Conservation (phyloP, 352 stramenopile species). For the Globisporangium solare region DNA sequence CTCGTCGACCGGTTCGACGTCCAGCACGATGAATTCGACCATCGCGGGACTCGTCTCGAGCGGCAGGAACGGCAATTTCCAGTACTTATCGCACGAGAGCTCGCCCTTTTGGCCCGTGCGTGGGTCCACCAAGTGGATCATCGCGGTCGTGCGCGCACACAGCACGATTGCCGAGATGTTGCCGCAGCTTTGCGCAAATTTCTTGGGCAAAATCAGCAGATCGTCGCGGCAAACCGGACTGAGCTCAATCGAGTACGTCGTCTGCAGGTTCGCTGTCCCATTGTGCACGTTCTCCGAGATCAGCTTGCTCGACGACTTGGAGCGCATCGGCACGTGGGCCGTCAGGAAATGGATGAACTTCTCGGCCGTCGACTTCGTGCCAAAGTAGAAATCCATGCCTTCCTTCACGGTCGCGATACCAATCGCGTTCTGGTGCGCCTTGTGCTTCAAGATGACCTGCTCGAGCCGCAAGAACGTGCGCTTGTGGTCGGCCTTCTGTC, state of each 20-base stretch:
- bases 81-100: constrained; percentile 61
- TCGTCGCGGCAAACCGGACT: constrained; percentile 77
- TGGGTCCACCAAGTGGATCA: constrained; percentile 64
- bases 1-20: constrained; percentile 49
- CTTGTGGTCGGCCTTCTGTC: constrained; percentile 72
- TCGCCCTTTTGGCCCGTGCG: constrained; percentile 48
- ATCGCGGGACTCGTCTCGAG: constrained; percentile 54
- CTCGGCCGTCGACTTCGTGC: constrained; percentile 42
- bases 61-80: constrained; percentile 60
- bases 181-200: constrained; percentile 54
- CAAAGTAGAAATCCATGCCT: constrained; percentile 82
- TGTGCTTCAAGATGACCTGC: constrained; percentile 74
- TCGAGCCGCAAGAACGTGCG: constrained; percentile 68
- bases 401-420: constrained; percentile 61
- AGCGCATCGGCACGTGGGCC: constrained; percentile 58
- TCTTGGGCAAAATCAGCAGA: constrained; percentile 51
- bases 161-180: constrained; percentile 62
- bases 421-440: constrained; percentile 56
- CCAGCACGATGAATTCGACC: constrained; percentile 66
- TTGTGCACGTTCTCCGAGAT: constrained; percentile 70
- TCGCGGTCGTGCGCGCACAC: constrained; percentile 52
- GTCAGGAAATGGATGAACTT: constrained; percentile 62
- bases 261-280: constrained; percentile 58
- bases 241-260: constrained; percentile 66
- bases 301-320: constrained; percentile 68